phyloP scores from a whole-genome alignment of 2,329 filamentous ascomycete genomes.

The Botrytis hyacinthi region DNA sequence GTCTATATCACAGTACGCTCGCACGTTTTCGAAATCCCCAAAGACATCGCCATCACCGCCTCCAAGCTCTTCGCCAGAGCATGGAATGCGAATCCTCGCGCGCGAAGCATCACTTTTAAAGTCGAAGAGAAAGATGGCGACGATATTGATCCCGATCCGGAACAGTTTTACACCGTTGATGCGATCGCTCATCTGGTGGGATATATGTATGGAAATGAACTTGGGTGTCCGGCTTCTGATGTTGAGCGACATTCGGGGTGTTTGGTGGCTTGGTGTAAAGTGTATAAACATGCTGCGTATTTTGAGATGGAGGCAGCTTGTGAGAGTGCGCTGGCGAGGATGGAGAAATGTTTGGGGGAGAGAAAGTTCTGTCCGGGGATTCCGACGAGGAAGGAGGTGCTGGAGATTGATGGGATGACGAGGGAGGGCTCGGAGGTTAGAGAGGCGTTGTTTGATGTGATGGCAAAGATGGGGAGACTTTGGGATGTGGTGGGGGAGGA shows the following conservation, averaged over 20 bases:
- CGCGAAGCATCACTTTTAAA: neutral
- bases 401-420: neutral
- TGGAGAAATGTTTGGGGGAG: neutral
- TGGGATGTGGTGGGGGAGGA: neutral
- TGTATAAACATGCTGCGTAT: neutral
- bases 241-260: neutral
- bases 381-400: neutral
- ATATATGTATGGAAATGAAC: neutral
- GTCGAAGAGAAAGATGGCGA: neutral
- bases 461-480: neutral
- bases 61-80: neutral
- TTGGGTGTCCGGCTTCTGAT: neutral
- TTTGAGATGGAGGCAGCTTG: neutral
- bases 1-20: neutral
- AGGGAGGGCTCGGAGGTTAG: neutral
- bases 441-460: neutral
- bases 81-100: neutral
- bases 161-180: neutral
- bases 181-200: neutral
- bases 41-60: neutral
- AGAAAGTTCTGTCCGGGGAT: neutral
- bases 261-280: neutral
- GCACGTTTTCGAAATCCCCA: neutral
- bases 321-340: no score
- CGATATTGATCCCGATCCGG: neutral